A percentile compares a stretch with the other conserved stretches of the same genome.
Conservation (phyloP, 768 basidiomycete species). For the Harrya chromipes region DNA sequence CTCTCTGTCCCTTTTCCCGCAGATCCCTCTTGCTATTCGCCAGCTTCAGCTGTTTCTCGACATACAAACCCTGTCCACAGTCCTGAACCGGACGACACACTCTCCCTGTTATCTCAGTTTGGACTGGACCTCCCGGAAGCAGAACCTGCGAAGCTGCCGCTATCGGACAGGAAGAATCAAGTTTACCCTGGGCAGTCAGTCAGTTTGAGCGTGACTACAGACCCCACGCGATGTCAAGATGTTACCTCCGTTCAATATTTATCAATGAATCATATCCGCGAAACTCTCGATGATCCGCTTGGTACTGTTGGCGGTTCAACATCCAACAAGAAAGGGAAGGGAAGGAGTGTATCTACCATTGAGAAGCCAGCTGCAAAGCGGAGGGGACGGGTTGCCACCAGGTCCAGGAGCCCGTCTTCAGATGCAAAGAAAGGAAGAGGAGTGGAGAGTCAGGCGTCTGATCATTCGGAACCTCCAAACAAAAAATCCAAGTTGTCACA, state of each 20-base stretch:
- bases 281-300: background rate
- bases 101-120: slow-evolving; percentile 26
- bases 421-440: slow-evolving; percentile 1
- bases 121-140: slow-evolving; percentile 18
- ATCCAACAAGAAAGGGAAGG: slow-evolving; percentile 7
- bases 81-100: slow-evolving; percentile 2
- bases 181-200: slow-evolving; percentile 7
- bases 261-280: background rate
- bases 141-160: slow-evolving; percentile 18
- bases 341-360: background rate
- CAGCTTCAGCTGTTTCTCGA: slow-evolving; percentile 1
- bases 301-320: background rate
- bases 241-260: background rate
- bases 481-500: slow-evolving; percentile 22
- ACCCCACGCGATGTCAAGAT: background rate
- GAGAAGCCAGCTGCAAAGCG: background rate
- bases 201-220: background rate
- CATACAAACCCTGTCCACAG: background rate
- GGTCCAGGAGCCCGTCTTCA: background rate
- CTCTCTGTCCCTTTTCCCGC: background rate
- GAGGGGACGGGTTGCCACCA: slow-evolving; percentile 4
- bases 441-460: background rate
- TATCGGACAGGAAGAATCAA: slow-evolving; percentile 24
- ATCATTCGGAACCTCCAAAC: slow-evolving; percentile 11
- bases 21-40: background rate